A percentile compares a stretch with the other conserved stretches of the same genome.
Conservation (phyloP, 1,139 yeast species). For the Pichia kudriavzevii region DNA sequence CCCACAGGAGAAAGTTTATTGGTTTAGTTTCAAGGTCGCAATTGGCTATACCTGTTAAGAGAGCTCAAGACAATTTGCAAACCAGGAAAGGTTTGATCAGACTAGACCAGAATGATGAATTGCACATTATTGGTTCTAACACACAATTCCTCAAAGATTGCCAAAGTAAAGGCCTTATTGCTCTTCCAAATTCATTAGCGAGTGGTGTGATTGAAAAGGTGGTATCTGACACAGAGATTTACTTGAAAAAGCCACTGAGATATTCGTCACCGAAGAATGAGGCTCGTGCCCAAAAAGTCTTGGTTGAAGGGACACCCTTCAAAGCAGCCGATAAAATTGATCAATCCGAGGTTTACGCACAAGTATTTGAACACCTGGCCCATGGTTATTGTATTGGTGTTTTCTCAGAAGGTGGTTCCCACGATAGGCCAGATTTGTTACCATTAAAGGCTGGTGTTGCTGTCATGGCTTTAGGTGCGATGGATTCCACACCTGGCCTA, state of each 20-base stretch:
- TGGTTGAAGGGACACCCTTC: constrained; percentile 49
- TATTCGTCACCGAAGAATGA: constrained; percentile 22
- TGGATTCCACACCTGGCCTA: constrained; percentile 62
- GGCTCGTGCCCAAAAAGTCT: constrained; percentile 35
- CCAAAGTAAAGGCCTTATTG: constrained; percentile 59
- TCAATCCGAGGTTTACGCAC: constrained; percentile 72
- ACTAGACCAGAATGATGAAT: constrained; percentile 38
- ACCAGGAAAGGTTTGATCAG: constrained; percentile 25
- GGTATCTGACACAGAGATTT: constrained; percentile 64
- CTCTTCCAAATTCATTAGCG: constrained; percentile 75
- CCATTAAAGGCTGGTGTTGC: constrained; percentile 98
- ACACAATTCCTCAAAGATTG: constrained; percentile 67
- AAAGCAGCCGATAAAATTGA: constrained; percentile 78
- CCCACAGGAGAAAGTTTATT: constrained; percentile 58
- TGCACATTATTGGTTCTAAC: constrained; percentile 46
- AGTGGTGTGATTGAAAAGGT: constrained; percentile 65
- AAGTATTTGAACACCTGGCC: constrained; percentile 75
- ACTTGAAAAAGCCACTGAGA: constrained; percentile 68
- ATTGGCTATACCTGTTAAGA: constrained; percentile 78
- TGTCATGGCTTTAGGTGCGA: constrained; percentile 92
- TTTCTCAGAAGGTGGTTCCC: constrained; percentile 97
- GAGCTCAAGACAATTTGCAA: constrained; percentile 80
- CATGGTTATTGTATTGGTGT: constrained; percentile 85
- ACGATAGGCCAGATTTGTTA: constrained; percentile 81
- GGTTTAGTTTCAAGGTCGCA: constrained; percentile 73